Conservation (phyloP, 768 basidiomycete species). For the Favolaschia claudopus region DNA sequence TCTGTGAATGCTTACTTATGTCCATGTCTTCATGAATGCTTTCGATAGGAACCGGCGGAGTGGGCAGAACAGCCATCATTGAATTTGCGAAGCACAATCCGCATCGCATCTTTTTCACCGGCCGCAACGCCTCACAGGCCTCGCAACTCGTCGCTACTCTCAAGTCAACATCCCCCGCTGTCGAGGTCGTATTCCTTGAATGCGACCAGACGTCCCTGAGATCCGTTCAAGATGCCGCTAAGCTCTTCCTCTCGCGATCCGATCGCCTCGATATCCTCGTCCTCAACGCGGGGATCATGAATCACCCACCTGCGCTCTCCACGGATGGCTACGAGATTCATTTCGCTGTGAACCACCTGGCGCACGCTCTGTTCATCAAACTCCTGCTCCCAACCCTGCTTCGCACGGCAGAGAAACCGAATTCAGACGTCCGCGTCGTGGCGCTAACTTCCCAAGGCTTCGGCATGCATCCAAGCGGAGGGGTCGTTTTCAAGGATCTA, state of each 20-base stretch:
- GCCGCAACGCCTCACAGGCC: constrained; percentile 13
- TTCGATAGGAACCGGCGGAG: constrained; percentile 17
- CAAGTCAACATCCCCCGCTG: not conserved
- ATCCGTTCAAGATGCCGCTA: constrained; percentile 8
- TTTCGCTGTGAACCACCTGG: constrained; percentile 32
- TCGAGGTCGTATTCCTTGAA: constrained; percentile 7
- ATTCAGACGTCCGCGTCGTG: constrained; percentile 46
- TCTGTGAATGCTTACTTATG: not conserved
- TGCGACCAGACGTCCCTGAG: constrained; percentile 21
- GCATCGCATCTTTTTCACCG: constrained; percentile 19
- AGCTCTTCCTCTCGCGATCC: not conserved
- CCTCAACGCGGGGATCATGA: constrained; percentile 24
- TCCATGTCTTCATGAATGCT: not conserved
- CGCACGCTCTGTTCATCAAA: constrained; percentile 53
- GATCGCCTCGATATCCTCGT: constrained; percentile 22
- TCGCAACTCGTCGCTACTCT: constrained; percentile 1
- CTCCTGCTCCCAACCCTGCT: constrained; percentile 50
- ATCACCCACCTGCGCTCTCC: not conserved
- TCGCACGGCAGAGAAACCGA: constrained; percentile 2
- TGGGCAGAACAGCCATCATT: constrained; percentile 15
- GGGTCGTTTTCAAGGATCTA: constrained; percentile 10
- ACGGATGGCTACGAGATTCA: constrained; percentile 25
- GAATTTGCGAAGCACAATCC: constrained; percentile 22
- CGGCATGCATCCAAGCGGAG: constrained; percentile 3
- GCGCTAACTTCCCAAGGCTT: constrained; percentile 13